These are phyloP conservation scores for Carpinus viminea DNA, from an alignment of 306 rosid genomes.

Conservation along the genomic window DNA sequence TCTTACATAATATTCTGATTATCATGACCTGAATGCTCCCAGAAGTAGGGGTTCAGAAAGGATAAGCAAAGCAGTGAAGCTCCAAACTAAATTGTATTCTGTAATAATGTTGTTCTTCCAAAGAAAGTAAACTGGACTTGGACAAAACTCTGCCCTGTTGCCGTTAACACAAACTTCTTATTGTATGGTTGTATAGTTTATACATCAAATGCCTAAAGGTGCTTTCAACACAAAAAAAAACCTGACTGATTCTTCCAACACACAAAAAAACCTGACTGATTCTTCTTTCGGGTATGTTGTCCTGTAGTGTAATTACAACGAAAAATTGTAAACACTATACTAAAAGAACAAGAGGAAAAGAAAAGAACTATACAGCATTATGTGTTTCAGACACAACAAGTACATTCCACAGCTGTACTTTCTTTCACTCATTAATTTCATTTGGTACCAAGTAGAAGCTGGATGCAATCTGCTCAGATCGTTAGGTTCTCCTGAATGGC, in stretches of 20 bases:
- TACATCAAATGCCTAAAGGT: not conserved
- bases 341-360: not conserved
- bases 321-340: not conserved
- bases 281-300: not conserved
- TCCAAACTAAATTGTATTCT: not conserved
- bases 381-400: slow-evolving; percentile 1
- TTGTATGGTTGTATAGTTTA: not conserved
- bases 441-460: slow-evolving; percentile 19
- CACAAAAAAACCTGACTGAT: not conserved
- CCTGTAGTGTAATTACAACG: not conserved
- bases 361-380: not conserved
- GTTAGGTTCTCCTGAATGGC: slow-evolving; percentile 92
- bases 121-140: not conserved
- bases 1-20: too few species aligned
- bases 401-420: slow-evolving; percentile 29
- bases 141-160: not conserved
- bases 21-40: not conserved
- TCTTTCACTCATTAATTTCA: slow-evolving; percentile 28
- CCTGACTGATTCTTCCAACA: not conserved
- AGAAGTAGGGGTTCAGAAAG: not conserved
- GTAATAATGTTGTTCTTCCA: too few species aligned
- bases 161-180: not conserved
- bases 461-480: slow-evolving; percentile 46
- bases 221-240: too few species aligned
- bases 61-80: not conserved